Percentiles rank a stretch among this genome's conserved stretches.
These are phyloP conservation scores for Lecanicillium sp. DNA, from an alignment of 2,329 filamentous ascomycete genomes.

Conservation along the genomic window DNA sequence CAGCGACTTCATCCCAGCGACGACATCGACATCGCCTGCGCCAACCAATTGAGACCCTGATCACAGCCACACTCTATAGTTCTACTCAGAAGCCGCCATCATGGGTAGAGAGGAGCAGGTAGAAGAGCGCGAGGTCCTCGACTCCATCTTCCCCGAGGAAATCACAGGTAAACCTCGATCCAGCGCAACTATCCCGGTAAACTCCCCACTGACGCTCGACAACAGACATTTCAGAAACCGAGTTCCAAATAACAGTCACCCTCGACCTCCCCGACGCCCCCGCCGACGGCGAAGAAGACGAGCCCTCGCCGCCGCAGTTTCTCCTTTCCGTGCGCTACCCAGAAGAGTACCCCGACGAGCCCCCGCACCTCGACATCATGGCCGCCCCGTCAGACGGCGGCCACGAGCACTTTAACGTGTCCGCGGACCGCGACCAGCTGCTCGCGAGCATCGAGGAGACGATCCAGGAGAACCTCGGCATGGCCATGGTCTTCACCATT, in stretches of 20 bases:
- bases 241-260: constrained; percentile 79
- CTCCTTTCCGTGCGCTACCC: constrained; percentile 83
- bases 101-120: constrained; percentile 81
- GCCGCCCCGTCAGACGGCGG: constrained; percentile 58
- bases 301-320: constrained; percentile 55
- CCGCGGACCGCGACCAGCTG: constrained; percentile 69
- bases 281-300: constrained; percentile 42
- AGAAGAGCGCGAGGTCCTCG: constrained; percentile 95
- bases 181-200: neutral
- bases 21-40: too few relatives aligned
- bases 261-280: constrained; percentile 69
- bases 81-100: too few relatives aligned
- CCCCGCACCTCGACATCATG: constrained; percentile 74
- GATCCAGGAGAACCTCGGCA: constrained; percentile 88
- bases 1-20: too few relatives aligned
- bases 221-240: constrained; percentile 79
- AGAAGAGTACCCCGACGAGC: constrained; percentile 81
- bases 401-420: constrained; percentile 71
- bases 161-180: constrained; percentile 61
- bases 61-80: too few relatives aligned
- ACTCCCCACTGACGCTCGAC: constrained; percentile 2
- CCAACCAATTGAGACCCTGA: too few relatives aligned
- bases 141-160: constrained; percentile 97
- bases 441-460: constrained; percentile 64
- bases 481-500: constrained; percentile 95